Conservation (phyloP, 2,329 filamentous ascomycete species). For the Xylariaceae sp. region DNA sequence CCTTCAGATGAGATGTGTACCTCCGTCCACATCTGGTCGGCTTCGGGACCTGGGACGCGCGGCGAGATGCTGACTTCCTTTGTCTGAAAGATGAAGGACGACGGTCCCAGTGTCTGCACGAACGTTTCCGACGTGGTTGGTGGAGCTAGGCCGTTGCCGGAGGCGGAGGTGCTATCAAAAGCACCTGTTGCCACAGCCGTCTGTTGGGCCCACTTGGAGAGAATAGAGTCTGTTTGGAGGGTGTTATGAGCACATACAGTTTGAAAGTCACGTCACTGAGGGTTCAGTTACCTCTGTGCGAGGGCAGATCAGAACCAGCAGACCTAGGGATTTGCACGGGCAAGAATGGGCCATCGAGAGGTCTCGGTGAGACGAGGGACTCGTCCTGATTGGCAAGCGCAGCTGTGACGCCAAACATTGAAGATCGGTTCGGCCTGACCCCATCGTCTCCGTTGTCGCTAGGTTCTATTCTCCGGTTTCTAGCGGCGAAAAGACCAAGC, state of each 20-base stretch:
- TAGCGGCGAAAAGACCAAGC: slow-evolving; percentile 43
- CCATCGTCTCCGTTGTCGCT: slow-evolving; percentile 7
- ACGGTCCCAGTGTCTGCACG: slow-evolving; percentile 39
- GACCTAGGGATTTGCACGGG: slow-evolving; percentile 20
- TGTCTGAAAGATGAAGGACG: slow-evolving; percentile 40
- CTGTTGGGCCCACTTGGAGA: slow-evolving; percentile 42
- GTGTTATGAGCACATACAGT: slow-evolving; percentile 3
- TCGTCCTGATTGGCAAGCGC: slow-evolving; percentile 22
- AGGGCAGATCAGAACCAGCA: slow-evolving; percentile 24
- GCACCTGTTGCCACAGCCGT: slow-evolving; percentile 31
- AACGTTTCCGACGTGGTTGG: slow-evolving; percentile 30
- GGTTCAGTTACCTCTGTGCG: slow-evolving; percentile 32
- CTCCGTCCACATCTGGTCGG: slow-evolving; percentile 34
- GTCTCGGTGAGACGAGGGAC: slow-evolving; percentile 18
- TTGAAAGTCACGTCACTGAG: neutral
- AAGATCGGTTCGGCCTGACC: slow-evolving; percentile 18
- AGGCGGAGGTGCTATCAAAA: slow-evolving; percentile 32
- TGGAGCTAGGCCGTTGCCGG: slow-evolving; percentile 26
- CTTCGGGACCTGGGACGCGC: slow-evolving; percentile 31
- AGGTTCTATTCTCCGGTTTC: slow-evolving; percentile 20
- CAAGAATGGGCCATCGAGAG: slow-evolving; percentile 12
- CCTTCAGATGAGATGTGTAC: slow-evolving; percentile 35
- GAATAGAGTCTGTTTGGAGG: slow-evolving; percentile 37
- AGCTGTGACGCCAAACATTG: slow-evolving; percentile 24
- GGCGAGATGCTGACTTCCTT: slow-evolving; percentile 37